Evolutionary conservation across 2,329 filamentous ascomycete genomes (phyloP).

Genomic region (Nakataea oryzae): DNA sequence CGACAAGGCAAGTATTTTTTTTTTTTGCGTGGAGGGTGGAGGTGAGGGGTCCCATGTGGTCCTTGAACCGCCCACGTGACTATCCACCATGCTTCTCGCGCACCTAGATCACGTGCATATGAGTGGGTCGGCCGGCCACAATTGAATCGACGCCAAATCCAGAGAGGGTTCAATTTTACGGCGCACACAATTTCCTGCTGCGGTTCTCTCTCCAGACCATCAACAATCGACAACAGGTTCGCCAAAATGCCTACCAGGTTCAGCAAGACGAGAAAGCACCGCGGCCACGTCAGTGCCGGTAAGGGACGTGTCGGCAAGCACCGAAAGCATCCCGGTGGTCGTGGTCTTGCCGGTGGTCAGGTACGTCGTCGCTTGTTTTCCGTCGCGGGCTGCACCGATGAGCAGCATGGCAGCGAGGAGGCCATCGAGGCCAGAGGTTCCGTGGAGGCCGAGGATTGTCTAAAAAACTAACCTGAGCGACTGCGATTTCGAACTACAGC

Average conservation of each 20-base stretch:
- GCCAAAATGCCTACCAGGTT: slow-evolving; percentile 53
- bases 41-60: not conserved
- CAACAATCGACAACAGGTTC: slow-evolving; percentile 9
- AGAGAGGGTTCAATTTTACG: not conserved
- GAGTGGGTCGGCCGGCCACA: not conserved
- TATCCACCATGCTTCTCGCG: not conserved
- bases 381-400: not conserved
- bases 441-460: not conserved
- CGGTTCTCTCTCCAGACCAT: slow-evolving; percentile 1
- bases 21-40: no score
- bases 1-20: no score
- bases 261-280: slow-evolving; percentile 72
- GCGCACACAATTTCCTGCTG: not conserved
- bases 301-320: slow-evolving; percentile 98
- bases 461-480: not conserved
- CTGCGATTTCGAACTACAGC: slow-evolving; percentile 29
- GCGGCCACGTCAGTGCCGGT: slow-evolving; percentile 97
- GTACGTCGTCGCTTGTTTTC: slow-evolving; percentile 7
- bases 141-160: not conserved
- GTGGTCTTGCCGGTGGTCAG: slow-evolving; percentile 93
- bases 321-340: slow-evolving; percentile 78
- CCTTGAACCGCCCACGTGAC: not conserved
- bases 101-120: not conserved
- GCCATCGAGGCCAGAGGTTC: not conserved
- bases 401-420: slow-evolving; percentile 3